These are phyloP conservation scores for Populus tomentosa DNA, from an alignment of 441 rosid species.

Conservation along the genomic window DNA sequence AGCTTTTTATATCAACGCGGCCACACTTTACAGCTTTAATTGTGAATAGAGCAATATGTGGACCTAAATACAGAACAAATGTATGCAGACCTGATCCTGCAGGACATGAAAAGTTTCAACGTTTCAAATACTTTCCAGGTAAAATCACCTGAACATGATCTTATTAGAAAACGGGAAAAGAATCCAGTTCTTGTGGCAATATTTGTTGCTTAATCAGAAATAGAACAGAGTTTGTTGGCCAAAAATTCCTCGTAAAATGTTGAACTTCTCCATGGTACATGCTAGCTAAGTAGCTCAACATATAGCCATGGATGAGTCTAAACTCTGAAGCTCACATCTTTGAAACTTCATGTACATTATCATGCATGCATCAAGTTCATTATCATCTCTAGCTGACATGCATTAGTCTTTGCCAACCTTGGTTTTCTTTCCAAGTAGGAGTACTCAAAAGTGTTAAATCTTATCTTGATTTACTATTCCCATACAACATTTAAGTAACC, in stretches of 20 bases:
- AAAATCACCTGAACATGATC: not conserved
- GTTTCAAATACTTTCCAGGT: not conserved
- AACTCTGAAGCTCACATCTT: not conserved
- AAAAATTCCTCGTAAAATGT: not conserved
- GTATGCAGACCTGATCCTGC: conserved; percentile 98
- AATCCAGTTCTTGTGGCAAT: not conserved
- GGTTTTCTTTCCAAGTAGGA: not conserved
- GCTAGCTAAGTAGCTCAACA: not conserved
- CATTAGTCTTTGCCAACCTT: not conserved
- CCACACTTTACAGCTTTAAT: conserved; percentile 93
- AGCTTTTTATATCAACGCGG: conserved; percentile 84
- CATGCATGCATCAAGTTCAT: not conserved
- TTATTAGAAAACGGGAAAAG: not conserved
- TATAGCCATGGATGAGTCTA: not conserved
- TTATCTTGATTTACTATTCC: not conserved
- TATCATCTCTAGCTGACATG: not conserved
- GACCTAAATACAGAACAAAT: conserved; percentile 96
- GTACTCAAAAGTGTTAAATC: not conserved
- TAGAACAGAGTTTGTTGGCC: not conserved
- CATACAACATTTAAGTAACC: not conserved
- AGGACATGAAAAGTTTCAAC: not conserved
- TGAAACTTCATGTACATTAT: not conserved
- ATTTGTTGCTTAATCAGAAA: not conserved
- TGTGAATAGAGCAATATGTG: conserved; percentile 89
- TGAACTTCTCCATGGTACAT: not conserved